Percentiles rank a stretch among this genome's conserved stretches.
These are phyloP conservation scores for Pinus tabuliformis DNA, from an alignment of 75 land plant species.

Conservation along the genomic window DNA sequence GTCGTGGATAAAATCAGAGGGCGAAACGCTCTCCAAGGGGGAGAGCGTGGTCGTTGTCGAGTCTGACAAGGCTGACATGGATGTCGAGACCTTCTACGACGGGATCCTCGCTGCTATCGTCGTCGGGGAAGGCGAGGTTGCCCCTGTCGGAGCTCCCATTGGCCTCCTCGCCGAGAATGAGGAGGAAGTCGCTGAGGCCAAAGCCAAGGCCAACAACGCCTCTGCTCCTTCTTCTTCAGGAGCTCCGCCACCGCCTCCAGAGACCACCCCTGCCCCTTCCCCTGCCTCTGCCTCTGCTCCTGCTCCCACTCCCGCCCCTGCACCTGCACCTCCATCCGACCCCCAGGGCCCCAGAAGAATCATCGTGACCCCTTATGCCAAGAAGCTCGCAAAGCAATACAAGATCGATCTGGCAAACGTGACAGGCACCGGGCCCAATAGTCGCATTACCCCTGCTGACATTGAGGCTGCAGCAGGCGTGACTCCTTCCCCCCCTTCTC, in stretches of 20 bases:
- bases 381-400: slow-evolving; percentile 92
- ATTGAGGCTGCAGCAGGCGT: slow-evolving; percentile 79
- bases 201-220: slow-evolving; percentile 23
- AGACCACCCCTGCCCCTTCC: slow-evolving; percentile 24
- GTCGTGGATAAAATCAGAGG: slow-evolving; percentile 94
- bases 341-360: slow-evolving; percentile 45
- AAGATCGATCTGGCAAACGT: slow-evolving; percentile 70
- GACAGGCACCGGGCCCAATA: slow-evolving; percentile 77
- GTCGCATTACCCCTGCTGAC: slow-evolving; percentile 76
- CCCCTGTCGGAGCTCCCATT: slow-evolving; percentile 90
- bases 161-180: slow-evolving; percentile 84
- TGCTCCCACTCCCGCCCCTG: slow-evolving; percentile 8
- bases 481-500: slow-evolving; percentile 22
- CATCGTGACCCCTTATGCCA: slow-evolving; percentile 85
- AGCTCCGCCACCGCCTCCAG: slow-evolving; percentile 9
- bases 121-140: slow-evolving; percentile 65
- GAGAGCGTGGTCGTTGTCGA: slow-evolving; percentile 98
- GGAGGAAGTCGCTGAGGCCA: slow-evolving; percentile 66
- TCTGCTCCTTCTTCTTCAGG: slow-evolving; percentile 28
- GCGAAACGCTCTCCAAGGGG: slow-evolving; percentile 86
- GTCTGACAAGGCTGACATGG: slow-evolving; percentile 99
- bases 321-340: slow-evolving; percentile 18
- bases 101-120: slow-evolving; percentile 86
- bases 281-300: slow-evolving; percentile 12
- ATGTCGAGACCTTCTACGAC: slow-evolving; percentile 98